Evolutionary conservation across 805 yeast genomes (phyloP), one percentile per base, ranked within the genome.

Genomic region (Candida tallmaniae): DNA sequence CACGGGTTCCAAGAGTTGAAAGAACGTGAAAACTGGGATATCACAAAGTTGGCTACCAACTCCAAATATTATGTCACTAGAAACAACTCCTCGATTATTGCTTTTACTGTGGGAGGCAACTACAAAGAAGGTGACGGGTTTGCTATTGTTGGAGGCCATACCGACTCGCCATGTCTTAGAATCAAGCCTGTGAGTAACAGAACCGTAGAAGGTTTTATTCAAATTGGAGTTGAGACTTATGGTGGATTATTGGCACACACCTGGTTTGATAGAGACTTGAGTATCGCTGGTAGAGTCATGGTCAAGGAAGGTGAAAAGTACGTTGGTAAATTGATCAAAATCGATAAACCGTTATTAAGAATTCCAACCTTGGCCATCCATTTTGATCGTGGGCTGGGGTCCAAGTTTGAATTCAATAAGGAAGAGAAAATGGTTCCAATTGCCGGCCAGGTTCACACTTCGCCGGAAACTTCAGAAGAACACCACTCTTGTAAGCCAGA

Each of bases 191-290:
- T 83, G 20, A 83, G 95, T 16, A 78, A 80, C 51, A 76, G 74
- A 46, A 57, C 64, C 8, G 63, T 69, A 12, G 89, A 84, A 48
- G 95, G 95, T 1, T 90, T 78, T 50, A 71, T 78, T 36, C 96
- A 89, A 56, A 78, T 93, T 13, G 97, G 96, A 24, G 95, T 93
- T 7, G 97, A 93, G 59, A 76, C 81, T 32, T 90, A 90, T 52
- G 97, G 98, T 37, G 97, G 97, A 23, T 93, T 96, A 32, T 79
- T 89, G 36, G 93, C 97, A 78, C 96, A 86, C 54, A 77, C 96
- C 4, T 90, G 97, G 97, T 90, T 93, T 52, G 98, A 90, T 58
- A 77, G 97, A 40, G 97, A 90, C 56, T 70, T 93, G 47, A 73
- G 90, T 24, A 65, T 88, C 40, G 97, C 97, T 6, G 98, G 98